A percentile compares a stretch with the other conserved stretches of the same genome.
phyloP scores from a whole-genome alignment of 805 yeast genomes.

The Komagataella mondaviorum region DNA sequence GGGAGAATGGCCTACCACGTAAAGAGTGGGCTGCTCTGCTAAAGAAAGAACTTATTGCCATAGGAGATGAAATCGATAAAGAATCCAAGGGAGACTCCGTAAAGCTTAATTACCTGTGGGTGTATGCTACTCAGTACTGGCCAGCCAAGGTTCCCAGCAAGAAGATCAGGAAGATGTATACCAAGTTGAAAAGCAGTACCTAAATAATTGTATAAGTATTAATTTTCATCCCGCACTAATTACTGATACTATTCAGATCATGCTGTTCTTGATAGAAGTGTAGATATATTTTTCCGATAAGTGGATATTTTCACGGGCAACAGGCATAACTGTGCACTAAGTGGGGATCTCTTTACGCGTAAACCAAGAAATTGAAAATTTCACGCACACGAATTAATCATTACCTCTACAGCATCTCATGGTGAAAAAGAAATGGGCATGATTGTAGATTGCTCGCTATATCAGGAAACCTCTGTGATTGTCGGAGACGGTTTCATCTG shows the following conservation, averaged over 20 bases:
- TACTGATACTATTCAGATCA: background rate
- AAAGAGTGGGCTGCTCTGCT: conserved; percentile 66
- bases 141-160: conserved; percentile 70
- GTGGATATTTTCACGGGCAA: too few species aligned
- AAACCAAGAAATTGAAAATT: too few species aligned
- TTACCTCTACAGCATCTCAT: too few species aligned
- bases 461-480: too few species aligned
- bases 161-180: conserved; percentile 68
- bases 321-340: too few species aligned
- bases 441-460: too few species aligned
- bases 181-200: conserved; percentile 24
- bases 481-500: too few species aligned
- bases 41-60: conserved; percentile 50
- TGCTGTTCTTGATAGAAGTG: background rate
- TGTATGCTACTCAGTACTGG: conserved; percentile 76
- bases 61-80: conserved; percentile 58
- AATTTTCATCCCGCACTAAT: background rate
- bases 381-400: too few species aligned
- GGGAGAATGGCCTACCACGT: conserved; percentile 60
- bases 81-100: conserved; percentile 20
- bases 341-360: too few species aligned
- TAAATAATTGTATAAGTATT: background rate
- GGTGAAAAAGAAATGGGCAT: too few species aligned
- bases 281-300: too few species aligned
- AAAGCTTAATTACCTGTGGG: conserved; percentile 53